These are phyloP conservation scores for Dictyostelium brefeldianum DNA, from an alignment of 78 protist genomes.

Conservation along the genomic window DNA sequence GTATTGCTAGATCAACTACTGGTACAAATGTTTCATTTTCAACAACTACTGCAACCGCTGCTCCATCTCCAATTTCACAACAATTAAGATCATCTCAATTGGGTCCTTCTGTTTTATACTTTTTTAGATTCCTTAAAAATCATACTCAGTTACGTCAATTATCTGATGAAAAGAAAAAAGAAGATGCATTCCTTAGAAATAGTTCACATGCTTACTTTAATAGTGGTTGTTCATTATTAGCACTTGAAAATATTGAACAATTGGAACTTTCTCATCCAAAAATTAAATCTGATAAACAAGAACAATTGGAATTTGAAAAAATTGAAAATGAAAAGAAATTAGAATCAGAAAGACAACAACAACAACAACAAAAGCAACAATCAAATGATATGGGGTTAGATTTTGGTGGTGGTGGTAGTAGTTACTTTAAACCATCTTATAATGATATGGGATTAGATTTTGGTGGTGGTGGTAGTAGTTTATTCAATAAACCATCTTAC, in stretches of 20 bases:
- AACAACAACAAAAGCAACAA: neutral
- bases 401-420: conserved; percentile 57
- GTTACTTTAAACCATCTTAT: neutral
- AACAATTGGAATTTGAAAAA: neutral
- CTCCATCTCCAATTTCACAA: neutral
- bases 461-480: conserved; percentile 51
- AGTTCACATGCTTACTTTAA: conserved; percentile 32
- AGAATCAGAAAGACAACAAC: neutral
- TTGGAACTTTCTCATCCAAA: conserved; percentile 26
- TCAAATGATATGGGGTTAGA: conserved; percentile 49
- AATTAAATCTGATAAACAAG: conserved; percentile 29
- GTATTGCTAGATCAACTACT: neutral
- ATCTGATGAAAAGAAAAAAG: conserved; percentile 43
- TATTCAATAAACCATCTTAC: neutral
- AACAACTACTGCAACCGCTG: neutral
- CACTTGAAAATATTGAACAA: conserved; percentile 28
- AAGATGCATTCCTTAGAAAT: conserved; percentile 59
- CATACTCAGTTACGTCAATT: conserved; percentile 29
- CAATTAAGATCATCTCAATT: conserved; percentile 42
- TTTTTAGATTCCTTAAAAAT: conserved; percentile 53
- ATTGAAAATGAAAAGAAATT: neutral
- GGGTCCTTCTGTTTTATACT: conserved; percentile 54
- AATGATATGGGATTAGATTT: conserved; percentile 58
- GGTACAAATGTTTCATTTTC: neutral
- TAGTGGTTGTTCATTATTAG: conserved; percentile 63